Percentiles rank a stretch among this genome's conserved stretches.
These are phyloP conservation scores for Dentipellis sp. DNA, from an alignment of 768 basidiomycete genomes.

Conservation along the genomic window DNA sequence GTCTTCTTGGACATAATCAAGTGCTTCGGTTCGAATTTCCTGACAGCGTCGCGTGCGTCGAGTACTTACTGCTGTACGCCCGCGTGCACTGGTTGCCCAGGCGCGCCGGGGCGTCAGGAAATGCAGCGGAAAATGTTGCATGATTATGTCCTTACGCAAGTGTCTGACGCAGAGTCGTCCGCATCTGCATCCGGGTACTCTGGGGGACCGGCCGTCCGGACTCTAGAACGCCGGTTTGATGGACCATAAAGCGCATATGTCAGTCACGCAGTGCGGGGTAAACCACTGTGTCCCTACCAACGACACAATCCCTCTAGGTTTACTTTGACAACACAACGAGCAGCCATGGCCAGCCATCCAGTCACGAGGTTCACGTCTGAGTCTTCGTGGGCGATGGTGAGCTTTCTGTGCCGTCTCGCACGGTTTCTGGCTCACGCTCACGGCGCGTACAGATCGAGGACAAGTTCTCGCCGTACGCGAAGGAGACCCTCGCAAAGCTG, in stretches of 20 bases:
- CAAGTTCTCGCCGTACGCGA: slow-evolving; percentile 87
- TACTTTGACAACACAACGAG: not conserved
- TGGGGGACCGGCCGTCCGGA: no score
- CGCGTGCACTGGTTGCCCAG: no score
- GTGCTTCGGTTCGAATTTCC: no score
- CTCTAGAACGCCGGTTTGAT: not conserved
- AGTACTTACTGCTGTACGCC: no score
- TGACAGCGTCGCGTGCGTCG: no score
- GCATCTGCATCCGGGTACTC: no score
- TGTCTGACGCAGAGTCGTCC: no score
- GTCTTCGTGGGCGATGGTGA: slow-evolving; percentile 81
- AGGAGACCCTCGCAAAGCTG: slow-evolving; percentile 77
- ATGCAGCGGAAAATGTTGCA: no score
- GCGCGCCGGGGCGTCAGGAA: no score
- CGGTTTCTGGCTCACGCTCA: not conserved
- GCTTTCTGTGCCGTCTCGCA: no score
- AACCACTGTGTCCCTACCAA: not conserved
- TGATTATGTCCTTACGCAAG: no score
- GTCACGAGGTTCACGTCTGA: slow-evolving; percentile 71
- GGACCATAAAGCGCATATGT: not conserved
- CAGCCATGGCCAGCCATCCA: slow-evolving; percentile 51
- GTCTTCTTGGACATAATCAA: no score
- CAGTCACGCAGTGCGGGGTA: not conserved
- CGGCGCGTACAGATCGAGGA: slow-evolving; percentile 57
- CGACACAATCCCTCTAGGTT: not conserved